Conservation (phyloP, 345 rosid genomes). For the Syzygium aromaticum region DNA sequence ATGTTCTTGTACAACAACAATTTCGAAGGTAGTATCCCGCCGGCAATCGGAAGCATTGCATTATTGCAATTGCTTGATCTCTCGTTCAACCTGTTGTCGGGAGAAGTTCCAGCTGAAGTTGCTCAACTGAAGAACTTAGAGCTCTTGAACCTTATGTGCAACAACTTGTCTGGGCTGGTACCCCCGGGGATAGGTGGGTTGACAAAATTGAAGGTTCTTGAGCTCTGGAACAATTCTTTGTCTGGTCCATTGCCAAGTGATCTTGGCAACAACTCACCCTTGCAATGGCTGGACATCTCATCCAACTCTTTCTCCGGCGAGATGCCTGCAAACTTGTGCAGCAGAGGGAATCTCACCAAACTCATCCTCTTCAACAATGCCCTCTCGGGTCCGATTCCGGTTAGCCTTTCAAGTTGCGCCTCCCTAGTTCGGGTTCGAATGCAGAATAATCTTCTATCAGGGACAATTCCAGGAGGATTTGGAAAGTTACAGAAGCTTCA, state of each 20-base stretch:
- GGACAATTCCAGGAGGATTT: conserved; percentile 70
- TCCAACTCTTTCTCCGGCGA: conserved; percentile 70
- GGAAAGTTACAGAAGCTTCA: conserved; percentile 77
- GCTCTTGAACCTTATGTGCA: conserved; percentile 85
- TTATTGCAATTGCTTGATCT: conserved; percentile 68
- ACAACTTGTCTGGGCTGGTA: conserved; percentile 57
- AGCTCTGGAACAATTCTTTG: conserved; percentile 90
- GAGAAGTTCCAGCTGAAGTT: conserved; percentile 53
- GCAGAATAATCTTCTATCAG: conserved; percentile 71
- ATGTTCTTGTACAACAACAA: conserved; percentile 62
- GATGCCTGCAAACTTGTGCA: conserved; percentile 64
- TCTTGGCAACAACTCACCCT: conserved; percentile 68
- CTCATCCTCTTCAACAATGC: conserved; percentile 85
- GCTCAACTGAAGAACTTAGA: conserved; percentile 52
- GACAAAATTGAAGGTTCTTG: conserved; percentile 45
- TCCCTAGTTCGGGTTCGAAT: conserved; percentile 80
- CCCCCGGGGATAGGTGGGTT: conserved; percentile 47
- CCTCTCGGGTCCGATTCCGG: conserved; percentile 71
- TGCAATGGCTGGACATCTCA: conserved; percentile 81
- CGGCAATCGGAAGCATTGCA: conserved; percentile 49
- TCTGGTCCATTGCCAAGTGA: conserved; percentile 69
- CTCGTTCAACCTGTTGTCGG: conserved; percentile 58
- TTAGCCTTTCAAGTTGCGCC: conserved; percentile 39
- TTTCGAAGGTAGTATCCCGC: conserved; percentile 58
- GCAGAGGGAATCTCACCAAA: conserved; percentile 70